Conservation (phyloP, 2,329 filamentous ascomycete species). For the Coniochaeta ligniaria region DNA sequence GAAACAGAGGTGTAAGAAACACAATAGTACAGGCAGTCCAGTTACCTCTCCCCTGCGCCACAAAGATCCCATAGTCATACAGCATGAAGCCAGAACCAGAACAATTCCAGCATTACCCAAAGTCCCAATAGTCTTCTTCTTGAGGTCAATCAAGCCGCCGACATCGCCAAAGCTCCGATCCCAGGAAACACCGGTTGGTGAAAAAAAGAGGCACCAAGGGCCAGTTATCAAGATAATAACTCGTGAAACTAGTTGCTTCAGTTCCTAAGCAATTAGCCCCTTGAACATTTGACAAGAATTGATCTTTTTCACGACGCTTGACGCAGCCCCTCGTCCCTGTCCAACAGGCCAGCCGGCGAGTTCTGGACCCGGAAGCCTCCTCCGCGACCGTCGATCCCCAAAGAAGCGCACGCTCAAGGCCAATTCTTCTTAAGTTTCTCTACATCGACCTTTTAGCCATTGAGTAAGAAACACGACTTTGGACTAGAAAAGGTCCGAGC, state of each 20-base stretch:
- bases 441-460: slow-evolving; percentile 4
- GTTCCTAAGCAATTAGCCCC: slow-evolving; percentile 22
- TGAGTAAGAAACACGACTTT: background rate
- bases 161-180: background rate
- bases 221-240: background rate
- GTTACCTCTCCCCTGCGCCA: background rate
- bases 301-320: background rate
- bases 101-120: background rate
- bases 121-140: background rate
- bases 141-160: background rate
- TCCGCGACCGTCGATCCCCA: background rate
- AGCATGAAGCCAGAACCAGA: background rate
- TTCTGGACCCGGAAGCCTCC: background rate
- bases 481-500: background rate
- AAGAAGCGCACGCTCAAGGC: background rate
- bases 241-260: slow-evolving; percentile 17
- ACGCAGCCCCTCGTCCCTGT: background rate
- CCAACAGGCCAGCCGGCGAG: background rate
- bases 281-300: slow-evolving; percentile 5
- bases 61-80: background rate
- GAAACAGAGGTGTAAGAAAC: no score
- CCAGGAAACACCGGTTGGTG: background rate
- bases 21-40: background rate
- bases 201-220: background rate
- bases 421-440: slow-evolving; percentile 1